phyloP scores from a whole-genome alignment of 179 eudicot species.

The Silene coronaria region DNA sequence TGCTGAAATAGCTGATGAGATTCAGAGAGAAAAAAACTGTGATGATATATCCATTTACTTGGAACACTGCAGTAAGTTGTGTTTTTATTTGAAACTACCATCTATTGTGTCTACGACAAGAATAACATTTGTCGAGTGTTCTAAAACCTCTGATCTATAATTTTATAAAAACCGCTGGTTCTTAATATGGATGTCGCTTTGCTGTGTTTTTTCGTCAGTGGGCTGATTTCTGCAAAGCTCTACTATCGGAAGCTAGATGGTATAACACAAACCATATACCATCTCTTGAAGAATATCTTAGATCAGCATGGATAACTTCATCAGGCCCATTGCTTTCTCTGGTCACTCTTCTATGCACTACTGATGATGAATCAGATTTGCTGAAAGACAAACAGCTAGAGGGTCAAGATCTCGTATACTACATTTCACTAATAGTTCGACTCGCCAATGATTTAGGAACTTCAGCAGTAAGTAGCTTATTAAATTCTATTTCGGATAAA shows the following conservation, averaged over 20 bases:
- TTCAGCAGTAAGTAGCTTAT: slow-evolving; percentile 40
- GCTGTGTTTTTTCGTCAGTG: slow-evolving; percentile 36
- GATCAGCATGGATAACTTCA: slow-evolving; percentile 42
- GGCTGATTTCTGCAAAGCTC: no score
- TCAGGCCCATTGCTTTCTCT: slow-evolving; percentile 41
- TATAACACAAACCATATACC: slow-evolving; percentile 29
- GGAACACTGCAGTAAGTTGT: slow-evolving; percentile 24
- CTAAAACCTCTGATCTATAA: no score
- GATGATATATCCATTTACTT: slow-evolving; percentile 17
- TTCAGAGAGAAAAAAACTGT: slow-evolving; percentile 25
- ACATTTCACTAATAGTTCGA: no score
- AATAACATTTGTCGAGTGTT: no score
- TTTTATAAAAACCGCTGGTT: no score
- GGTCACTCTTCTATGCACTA: slow-evolving; percentile 24
- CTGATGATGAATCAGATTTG: background rate
- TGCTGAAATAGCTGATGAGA: slow-evolving; percentile 32
- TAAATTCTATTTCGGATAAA: no score
- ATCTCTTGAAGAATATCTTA: slow-evolving; percentile 34
- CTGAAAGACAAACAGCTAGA: no score
- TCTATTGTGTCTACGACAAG: no score
- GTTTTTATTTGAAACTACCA: background rate
- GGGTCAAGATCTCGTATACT: no score
- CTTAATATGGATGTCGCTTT: background rate
- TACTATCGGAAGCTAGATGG: slow-evolving; percentile 47
- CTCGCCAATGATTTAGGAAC: no score